Base-by-base conservation (phyloP, 352 stramenopile species). In the Phytophthora sp. region DNA sequence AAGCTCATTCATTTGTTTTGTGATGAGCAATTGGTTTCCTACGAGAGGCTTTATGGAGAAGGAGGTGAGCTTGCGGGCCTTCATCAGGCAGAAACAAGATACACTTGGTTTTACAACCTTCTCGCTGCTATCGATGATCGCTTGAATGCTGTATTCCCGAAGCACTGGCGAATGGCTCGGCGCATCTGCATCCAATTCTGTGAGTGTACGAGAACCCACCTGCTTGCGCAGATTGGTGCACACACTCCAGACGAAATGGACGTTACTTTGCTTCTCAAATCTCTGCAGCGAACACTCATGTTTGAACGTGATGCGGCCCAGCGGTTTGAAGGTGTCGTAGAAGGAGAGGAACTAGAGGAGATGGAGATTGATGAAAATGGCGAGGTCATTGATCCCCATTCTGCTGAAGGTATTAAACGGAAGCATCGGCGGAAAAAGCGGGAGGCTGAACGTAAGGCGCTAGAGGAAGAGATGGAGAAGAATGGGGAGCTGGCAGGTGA, bases 131-230 rank as follows among this genome's bases (percentile, higher is more conserved):
- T 92, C 44, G 80, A 89, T 44, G 71, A 79, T 55, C 90, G 89
- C 44, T 98, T 98, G 79, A 87, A 95, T 43, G 72, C 80, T 31
- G 88, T 99, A 10, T 99, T 99, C 63, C 98, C 98, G 1, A 81
- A 82, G 38, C 87, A 98, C 66, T 99, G 98, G 98, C 93, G 95
- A 61, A 88, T 99, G 52, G 86, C 97, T 28, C 87, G 97, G 12
- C 86, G 91, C 26, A 79, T 99, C 46, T 97, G 94, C 41, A 84
- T 97, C 43, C 76, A 77, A 34, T 99, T 99, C 69, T 92, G 97
- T 45, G 87, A 97, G 32, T 59, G 75, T 27, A 98, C 94, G 13
- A 77, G 91, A 8, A 71, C 66, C 27, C 73, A 96, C 72, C 72
- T 92, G 28, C 75, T 94, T 21, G 60, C 72, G 8, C 77, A 94